Conservation (phyloP, 1,284 basidiomycete genomes). For the Tremellales sp. region DNA sequence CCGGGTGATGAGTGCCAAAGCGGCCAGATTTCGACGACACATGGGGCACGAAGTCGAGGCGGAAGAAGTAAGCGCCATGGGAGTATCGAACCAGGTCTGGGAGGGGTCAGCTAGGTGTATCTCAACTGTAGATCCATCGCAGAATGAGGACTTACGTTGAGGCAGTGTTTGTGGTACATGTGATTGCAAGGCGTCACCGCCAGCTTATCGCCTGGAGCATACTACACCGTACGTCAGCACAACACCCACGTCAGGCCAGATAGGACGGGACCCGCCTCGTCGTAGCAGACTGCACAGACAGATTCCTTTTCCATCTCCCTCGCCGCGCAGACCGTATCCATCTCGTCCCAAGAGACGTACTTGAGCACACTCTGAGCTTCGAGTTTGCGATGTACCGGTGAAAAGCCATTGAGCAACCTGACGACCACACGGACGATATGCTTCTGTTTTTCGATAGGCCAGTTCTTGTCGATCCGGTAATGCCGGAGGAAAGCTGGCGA, state of each 20-base stretch:
- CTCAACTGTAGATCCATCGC: no score
- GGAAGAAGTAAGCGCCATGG: no score
- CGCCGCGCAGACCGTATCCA: slow-evolving; percentile 7
- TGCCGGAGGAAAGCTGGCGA: no score
- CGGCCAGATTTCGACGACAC: slow-evolving; percentile 39
- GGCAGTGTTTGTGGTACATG: slow-evolving; percentile 40
- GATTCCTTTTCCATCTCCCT: slow-evolving; percentile 25
- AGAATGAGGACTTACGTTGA: slow-evolving; percentile 35
- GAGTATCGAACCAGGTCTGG: slow-evolving; percentile 35
- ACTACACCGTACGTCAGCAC: no score
- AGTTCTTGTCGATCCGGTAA: no score
- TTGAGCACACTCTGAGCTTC: slow-evolving; percentile 17
- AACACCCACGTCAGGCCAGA: slow-evolving; percentile 5
- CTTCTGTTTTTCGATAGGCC: no score
- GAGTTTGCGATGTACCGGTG: no score
- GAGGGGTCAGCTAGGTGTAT: neutral
- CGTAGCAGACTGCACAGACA: slow-evolving; percentile 33
- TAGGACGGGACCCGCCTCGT: slow-evolving; percentile 26
- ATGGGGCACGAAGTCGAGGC: slow-evolving; percentile 39
- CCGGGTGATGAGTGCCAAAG: slow-evolving; percentile 18
- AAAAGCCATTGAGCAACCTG: no score
- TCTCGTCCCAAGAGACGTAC: slow-evolving; percentile 5
- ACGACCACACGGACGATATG: no score
- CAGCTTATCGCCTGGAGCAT: no score
- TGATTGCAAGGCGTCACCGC: slow-evolving; percentile 39